Evolutionary conservation across 352 stramenopile species (phyloP).

Genomic region (Globisporangium carolinianum): DNA sequence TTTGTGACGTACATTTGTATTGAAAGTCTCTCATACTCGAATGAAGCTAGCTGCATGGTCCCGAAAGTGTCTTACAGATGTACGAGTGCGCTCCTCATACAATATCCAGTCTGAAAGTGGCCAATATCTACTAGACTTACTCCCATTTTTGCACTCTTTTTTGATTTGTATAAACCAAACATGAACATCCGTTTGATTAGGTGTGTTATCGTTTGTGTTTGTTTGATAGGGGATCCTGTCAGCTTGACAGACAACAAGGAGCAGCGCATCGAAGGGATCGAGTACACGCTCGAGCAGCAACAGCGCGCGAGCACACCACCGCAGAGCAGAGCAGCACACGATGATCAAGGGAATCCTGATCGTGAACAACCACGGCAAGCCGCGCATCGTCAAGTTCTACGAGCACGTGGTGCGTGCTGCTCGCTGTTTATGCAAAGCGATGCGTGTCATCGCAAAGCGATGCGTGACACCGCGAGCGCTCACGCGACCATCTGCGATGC

Average conservation of each 20-base stretch:
- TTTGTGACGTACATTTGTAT: too few relatives aligned
- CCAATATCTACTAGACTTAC: too few relatives aligned
- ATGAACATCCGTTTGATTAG: too few relatives aligned
- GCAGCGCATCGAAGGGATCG: too few relatives aligned
- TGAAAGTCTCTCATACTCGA: too few relatives aligned
- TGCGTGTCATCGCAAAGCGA: too few relatives aligned
- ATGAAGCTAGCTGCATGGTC: neutral
- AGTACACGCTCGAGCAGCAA: neutral
- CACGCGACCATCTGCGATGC: too few relatives aligned
- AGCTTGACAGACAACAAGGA: neutral
- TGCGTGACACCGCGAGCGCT: too few relatives aligned
- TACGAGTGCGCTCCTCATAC: neutral
- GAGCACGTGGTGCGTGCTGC: constrained; percentile 90
- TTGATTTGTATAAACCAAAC: too few relatives aligned
- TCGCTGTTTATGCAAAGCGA: neutral
- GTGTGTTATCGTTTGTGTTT: too few relatives aligned
- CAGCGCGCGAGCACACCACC: neutral
- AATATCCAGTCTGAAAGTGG: neutral
- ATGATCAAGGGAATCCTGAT: constrained; percentile 99
- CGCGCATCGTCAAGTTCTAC: constrained; percentile 98
- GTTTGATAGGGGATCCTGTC: too few relatives aligned
- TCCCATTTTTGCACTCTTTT: too few relatives aligned
- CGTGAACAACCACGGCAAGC: constrained; percentile 99
- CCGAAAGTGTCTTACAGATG: neutral
- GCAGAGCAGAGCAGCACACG: neutral